Evolutionary conservation across 345 rosid species (phyloP).

Genomic region (Sapria himalayana): DNA sequence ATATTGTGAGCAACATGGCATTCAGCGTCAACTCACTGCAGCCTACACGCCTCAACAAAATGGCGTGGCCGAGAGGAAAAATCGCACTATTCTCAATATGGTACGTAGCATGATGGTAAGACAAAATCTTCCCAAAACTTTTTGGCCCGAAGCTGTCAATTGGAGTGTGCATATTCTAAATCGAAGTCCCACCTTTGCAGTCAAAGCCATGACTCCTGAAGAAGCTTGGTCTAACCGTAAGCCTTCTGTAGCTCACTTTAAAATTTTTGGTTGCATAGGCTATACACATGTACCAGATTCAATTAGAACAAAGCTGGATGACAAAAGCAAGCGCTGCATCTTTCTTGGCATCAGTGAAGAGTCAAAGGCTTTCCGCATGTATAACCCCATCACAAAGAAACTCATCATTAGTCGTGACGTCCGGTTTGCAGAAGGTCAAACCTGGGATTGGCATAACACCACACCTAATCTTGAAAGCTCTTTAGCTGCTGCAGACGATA

Average conservation of each 20-base stretch:
- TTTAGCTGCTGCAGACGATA: not conserved
- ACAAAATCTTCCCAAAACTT: no score
- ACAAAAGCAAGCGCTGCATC: not conserved
- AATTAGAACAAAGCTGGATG: not conserved
- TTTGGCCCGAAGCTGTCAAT: not conserved
- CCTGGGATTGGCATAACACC: not conserved
- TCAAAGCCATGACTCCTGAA: not conserved
- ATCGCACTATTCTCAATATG: not conserved
- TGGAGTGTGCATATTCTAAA: not conserved
- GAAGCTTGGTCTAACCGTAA: not conserved
- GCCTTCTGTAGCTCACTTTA: not conserved
- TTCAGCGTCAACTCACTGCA: not conserved
- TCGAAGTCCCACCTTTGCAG: not conserved
- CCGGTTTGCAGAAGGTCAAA: not conserved
- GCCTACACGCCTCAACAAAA: not conserved
- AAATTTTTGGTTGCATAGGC: not conserved
- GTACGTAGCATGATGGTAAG: not conserved
- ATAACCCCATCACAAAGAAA: not conserved
- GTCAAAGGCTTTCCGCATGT: not conserved
- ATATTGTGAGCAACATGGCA: not conserved
- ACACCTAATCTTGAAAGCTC: not conserved
- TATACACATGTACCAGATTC: not conserved
- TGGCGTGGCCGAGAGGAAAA: not conserved
- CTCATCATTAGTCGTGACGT: not conserved
- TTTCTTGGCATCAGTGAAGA: not conserved